Conservation (phyloP, 73 alveolate species). For the Urostyla sp. region DNA sequence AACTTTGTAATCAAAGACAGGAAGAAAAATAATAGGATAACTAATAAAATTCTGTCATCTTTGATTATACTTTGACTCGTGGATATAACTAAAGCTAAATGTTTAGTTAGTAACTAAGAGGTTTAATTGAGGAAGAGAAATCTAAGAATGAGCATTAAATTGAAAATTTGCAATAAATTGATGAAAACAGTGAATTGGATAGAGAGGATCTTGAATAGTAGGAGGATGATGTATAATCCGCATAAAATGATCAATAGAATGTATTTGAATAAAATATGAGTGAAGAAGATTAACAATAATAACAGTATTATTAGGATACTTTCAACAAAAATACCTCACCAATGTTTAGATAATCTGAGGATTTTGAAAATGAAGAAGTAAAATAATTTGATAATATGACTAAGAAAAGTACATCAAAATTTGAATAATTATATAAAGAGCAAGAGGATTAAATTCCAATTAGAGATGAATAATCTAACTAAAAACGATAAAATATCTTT, state of each 20-base stretch:
- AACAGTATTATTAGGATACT: neutral
- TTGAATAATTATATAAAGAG: neutral
- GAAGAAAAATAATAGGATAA: too few relatives aligned
- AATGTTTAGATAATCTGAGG: neutral
- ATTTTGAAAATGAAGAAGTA: neutral
- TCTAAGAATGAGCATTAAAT: neutral
- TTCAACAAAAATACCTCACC: neutral
- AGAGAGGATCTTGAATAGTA: conserved; percentile 34
- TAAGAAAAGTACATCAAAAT: conserved; percentile 21
- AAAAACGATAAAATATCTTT: neutral
- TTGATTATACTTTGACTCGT: conserved; percentile 6
- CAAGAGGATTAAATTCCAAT: neutral
- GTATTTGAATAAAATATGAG: neutral
- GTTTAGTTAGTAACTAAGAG: neutral
- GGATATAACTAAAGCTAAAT: conserved; percentile 22
- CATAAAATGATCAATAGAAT: too few relatives aligned
- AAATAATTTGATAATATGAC: neutral
- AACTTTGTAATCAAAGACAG: neutral
- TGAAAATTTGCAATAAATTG: neutral
- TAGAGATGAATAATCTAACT: neutral
- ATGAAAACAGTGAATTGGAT: conserved; percentile 42
- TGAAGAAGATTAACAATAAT: neutral
- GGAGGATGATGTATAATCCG: neutral
- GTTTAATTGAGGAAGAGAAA: neutral
- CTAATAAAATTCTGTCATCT: too few relatives aligned